Base-by-base conservation (phyloP, 176 grass and related monocot species). In the Tillandsia fasciculata region DNA sequence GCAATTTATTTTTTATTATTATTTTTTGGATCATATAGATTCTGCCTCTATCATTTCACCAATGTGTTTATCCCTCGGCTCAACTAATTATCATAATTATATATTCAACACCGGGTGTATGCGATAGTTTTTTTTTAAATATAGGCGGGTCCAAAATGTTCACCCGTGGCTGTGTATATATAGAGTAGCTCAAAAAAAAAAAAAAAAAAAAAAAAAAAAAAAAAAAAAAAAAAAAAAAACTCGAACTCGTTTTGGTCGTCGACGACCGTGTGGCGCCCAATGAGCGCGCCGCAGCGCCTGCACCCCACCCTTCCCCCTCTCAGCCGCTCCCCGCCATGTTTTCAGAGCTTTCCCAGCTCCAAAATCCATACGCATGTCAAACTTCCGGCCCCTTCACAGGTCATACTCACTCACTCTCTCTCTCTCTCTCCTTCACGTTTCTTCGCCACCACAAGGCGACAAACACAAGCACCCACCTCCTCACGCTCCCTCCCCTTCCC, bases 251-350 rank as follows among this genome's bases (percentile, higher is more conserved):
- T 49, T n/a, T 2, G 29, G 64, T 67, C 26, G 47, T 51, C 22
- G 23, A 70, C 26, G 20, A 17, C 7, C 33, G 52, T 42, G 61
- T 77, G 50, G 42, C 48, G 66, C 47, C 72, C 79, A 76, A 63
- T 56, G 58, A 78, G 29, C 70, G 65, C 58, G 76, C 53, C 76
- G 73, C 83, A 80, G 77, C 83, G 68, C 77, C 83, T 85, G 77
- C 77, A 0, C 33, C 33, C 33, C 33, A 42, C 33, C 33, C 33
- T 42, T 42, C 7, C 77, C 77, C 67, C 56, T 70, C 68, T 69
- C 77, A 76, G 83, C 83, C 77, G 83, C 83, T 85, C 26, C 67
- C 65, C 73, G 23, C 77, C 83, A 85, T 85, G 83, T 85, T 85
- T 85, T 85, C 83, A 85, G 83, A 74, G 83, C 83, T 77, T 67